Evolutionary conservation across 352 stramenopile genomes (phyloP).

Genomic region (Globisporangium solare): DNA sequence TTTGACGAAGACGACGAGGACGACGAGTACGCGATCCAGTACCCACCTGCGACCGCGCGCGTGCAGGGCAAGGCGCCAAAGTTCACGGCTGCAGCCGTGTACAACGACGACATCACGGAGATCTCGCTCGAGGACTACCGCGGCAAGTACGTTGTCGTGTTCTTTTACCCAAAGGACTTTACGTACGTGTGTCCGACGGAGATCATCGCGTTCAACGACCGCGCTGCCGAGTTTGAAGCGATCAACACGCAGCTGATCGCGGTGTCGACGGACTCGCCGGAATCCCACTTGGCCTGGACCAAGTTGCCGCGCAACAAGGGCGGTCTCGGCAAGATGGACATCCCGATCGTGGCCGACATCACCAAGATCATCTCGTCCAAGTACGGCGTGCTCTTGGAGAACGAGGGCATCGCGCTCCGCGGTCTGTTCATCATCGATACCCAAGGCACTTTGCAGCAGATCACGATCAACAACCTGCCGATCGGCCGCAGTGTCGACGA

Average conservation of each 20-base stretch:
- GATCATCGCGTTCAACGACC: conserved; percentile 90
- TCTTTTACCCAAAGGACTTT: conserved; percentile 92
- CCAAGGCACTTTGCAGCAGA: conserved; percentile 82
- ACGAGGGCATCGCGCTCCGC: conserved; percentile 81
- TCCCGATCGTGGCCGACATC: conserved; percentile 91
- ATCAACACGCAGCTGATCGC: conserved; percentile 88
- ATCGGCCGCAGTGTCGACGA: conserved; percentile 92
- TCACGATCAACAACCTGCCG: conserved; percentile 91
- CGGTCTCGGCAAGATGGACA: conserved; percentile 90
- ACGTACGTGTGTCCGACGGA: conserved; percentile 90
- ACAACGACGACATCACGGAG: conserved; percentile 82
- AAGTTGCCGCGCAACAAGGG: conserved; percentile 86
- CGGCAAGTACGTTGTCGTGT: conserved; percentile 88
- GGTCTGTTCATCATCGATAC: conserved; percentile 94
- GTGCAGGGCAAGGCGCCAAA: conserved; percentile 61
- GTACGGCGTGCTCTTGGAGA: conserved; percentile 89
- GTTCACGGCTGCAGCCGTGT: conserved; percentile 73
- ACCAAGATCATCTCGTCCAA: conserved; percentile 90
- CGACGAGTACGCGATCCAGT: conserved; percentile 78
- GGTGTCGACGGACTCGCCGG: conserved; percentile 86
- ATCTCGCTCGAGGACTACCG: conserved; percentile 79
- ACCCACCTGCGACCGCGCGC: conserved; percentile 48
- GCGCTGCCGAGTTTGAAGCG: conserved; percentile 72
- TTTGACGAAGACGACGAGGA: conserved; percentile 64
- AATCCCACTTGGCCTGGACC: conserved; percentile 90